Conservation (phyloP, 352 stramenopile species). For the Globisporangium abappressorium region DNA sequence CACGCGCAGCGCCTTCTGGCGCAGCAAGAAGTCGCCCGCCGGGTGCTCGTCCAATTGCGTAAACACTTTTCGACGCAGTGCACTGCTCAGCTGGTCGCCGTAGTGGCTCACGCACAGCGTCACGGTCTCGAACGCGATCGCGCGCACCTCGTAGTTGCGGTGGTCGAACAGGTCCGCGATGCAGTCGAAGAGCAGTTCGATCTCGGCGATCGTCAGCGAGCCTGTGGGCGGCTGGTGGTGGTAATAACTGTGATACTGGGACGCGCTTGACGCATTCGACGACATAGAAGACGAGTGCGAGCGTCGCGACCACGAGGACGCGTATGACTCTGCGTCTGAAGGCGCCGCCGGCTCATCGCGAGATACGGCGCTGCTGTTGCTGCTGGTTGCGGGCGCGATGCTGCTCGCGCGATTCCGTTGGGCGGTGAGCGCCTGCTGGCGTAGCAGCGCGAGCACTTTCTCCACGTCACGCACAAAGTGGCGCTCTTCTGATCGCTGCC, state of each 20-base stretch:
- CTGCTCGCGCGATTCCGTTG: slow-evolving; percentile 5
- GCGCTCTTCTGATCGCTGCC: slow-evolving; percentile 59
- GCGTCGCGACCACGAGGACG: background rate
- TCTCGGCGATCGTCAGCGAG: slow-evolving; percentile 26
- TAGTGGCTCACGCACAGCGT: slow-evolving; percentile 68
- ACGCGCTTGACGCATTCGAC: background rate
- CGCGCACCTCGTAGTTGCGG: slow-evolving; percentile 61
- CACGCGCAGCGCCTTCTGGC: slow-evolving; percentile 62
- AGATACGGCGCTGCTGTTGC: background rate
- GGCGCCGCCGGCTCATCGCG: background rate
- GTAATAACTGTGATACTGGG: background rate
- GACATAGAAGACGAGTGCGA: slow-evolving; percentile 17
- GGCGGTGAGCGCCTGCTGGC: slow-evolving; percentile 16
- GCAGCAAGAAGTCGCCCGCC: slow-evolving; percentile 44
- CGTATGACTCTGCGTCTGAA: background rate
- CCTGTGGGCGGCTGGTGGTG: background rate
- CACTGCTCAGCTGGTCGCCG: slow-evolving; percentile 38
- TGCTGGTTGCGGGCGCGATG: background rate
- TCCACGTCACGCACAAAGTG: slow-evolving; percentile 68
- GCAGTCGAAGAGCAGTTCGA: slow-evolving; percentile 64
- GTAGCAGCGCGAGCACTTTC: slow-evolving; percentile 43
- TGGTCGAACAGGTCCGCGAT: slow-evolving; percentile 72
- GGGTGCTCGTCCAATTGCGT: slow-evolving; percentile 36
- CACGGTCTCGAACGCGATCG: slow-evolving; percentile 73
- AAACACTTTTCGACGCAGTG: slow-evolving; percentile 54